Evolutionary conservation across 768 basidiomycete species (phyloP).

Genomic region (Lentinula edodes): DNA sequence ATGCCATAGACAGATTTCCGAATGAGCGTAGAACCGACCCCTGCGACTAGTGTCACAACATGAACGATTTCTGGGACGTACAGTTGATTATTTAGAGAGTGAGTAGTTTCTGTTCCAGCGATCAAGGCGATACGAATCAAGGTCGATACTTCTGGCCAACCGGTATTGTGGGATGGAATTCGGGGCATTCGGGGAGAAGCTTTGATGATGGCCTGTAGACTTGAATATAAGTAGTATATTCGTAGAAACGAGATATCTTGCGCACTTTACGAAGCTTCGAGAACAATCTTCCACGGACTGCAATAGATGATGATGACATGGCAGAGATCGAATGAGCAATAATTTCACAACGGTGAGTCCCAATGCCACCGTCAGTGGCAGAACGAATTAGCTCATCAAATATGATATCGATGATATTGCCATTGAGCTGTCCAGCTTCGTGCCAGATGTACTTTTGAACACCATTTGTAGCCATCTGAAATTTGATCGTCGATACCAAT

Average conservation of each 20-base stretch:
- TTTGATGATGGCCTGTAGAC: slow-evolving; percentile 61
- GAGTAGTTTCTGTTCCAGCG: slow-evolving; percentile 59
- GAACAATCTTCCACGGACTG: slow-evolving; percentile 73
- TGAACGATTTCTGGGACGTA: slow-evolving; percentile 83
- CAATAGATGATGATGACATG: slow-evolving; percentile 63
- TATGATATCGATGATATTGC: slow-evolving; percentile 61
- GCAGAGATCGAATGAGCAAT: slow-evolving; percentile 70
- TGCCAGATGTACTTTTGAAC: slow-evolving; percentile 76
- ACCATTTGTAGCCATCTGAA: slow-evolving; percentile 1
- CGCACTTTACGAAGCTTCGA: slow-evolving; percentile 69
- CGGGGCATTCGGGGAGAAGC: slow-evolving; percentile 59
- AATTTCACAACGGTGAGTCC: slow-evolving; percentile 68
- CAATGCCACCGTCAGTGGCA: slow-evolving; percentile 80
- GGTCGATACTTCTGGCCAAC: slow-evolving; percentile 80
- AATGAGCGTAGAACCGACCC: slow-evolving; percentile 65
- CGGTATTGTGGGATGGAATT: slow-evolving; percentile 61
- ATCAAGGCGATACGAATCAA: slow-evolving; percentile 71
- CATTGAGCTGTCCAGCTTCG: slow-evolving; percentile 68
- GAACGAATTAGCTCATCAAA: slow-evolving; percentile 77
- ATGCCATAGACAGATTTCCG: slow-evolving; percentile 81
- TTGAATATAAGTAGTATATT: not conserved
- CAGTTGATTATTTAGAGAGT: slow-evolving; percentile 54
- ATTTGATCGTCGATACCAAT: not conserved
- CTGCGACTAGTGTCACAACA: slow-evolving; percentile 71
- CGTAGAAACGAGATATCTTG: not conserved